phyloP scores from a whole-genome alignment of 1,139 yeast genomes.

The Lodderomyces margitis region DNA sequence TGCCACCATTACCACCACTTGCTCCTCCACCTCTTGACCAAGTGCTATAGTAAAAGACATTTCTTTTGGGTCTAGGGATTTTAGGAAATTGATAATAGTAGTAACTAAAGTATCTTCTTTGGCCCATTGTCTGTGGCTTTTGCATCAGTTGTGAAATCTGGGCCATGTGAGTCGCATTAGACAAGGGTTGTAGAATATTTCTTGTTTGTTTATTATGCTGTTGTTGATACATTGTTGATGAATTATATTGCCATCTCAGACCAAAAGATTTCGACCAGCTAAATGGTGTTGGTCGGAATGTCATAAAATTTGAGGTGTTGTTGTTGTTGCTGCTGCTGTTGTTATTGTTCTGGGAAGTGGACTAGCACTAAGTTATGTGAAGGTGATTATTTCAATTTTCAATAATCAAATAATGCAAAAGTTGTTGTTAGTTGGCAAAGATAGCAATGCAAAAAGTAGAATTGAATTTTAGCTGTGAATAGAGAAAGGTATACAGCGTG shows the following conservation, averaged over 20 bases:
- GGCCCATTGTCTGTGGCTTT: slow-evolving; percentile 13
- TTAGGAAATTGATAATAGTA: slow-evolving; percentile 53
- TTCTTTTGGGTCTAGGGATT: slow-evolving; percentile 65
- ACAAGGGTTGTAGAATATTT: slow-evolving; percentile 43
- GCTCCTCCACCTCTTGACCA: slow-evolving; percentile 29
- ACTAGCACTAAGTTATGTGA: too few species aligned
- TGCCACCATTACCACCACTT: slow-evolving; percentile 6
- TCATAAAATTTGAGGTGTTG: slow-evolving; percentile 2
- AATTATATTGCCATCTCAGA: slow-evolving; percentile 11
- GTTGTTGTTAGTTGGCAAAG: too few species aligned
- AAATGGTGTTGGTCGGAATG: slow-evolving; percentile 18
- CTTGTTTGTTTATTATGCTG: slow-evolving; percentile 22
- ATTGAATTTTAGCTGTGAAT: too few species aligned
- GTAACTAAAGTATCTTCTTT: slow-evolving; percentile 22
- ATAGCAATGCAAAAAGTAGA: too few species aligned
- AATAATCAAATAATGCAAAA: too few species aligned
- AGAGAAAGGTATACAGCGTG: too few species aligned
- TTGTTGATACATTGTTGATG: slow-evolving; percentile 12
- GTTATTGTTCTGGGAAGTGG: too few species aligned
- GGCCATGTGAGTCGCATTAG: slow-evolving; percentile 41
- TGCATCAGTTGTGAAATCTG: slow-evolving; percentile 16
- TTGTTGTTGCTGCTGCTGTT: too few species aligned
- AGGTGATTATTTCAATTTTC: too few species aligned
- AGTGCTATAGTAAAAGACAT: slow-evolving; percentile 52
- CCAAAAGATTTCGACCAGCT: slow-evolving; percentile 14